Conservation (phyloP, 2,329 filamentous ascomycete genomes). For the Penicillium occitanis region DNA sequence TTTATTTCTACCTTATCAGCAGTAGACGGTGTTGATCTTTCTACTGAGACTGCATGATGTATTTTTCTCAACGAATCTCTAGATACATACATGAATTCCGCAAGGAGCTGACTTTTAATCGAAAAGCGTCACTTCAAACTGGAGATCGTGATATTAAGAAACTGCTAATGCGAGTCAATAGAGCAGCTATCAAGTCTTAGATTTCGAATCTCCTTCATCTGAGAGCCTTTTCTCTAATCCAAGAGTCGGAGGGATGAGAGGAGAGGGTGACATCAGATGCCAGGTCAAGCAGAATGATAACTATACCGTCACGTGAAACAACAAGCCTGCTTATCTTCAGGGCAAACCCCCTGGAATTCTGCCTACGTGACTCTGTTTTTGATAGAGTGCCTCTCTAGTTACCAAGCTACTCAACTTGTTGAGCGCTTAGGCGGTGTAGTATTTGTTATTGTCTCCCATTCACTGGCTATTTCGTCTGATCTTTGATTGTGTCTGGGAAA, state of each 20-base stretch:
- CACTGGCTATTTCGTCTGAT: background rate
- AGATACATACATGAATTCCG: slow-evolving; percentile 9
- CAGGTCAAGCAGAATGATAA: background rate
- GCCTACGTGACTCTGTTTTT: background rate
- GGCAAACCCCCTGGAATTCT: background rate
- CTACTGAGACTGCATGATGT: slow-evolving; percentile 5
- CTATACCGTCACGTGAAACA: background rate
- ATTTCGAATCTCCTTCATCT: background rate
- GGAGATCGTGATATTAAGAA: background rate
- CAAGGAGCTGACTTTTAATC: background rate
- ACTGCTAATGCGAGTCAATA: background rate
- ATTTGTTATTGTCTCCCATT: background rate
- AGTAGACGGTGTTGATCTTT: background rate
- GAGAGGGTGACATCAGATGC: background rate
- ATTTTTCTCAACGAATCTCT: slow-evolving; percentile 8
- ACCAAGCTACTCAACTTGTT: background rate
- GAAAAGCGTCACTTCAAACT: background rate
- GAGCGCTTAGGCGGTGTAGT: background rate
- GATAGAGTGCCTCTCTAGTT: background rate
- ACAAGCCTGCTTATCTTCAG: background rate
- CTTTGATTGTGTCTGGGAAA: slow-evolving; percentile 10
- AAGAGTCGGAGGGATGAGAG: background rate
- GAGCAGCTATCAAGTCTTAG: background rate
- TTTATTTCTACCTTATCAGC: background rate
- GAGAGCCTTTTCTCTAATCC: background rate